Evolutionary conservation across 768 basidiomycete species (phyloP), one percentile per base, ranked within the genome.

Genomic region (Leucosporidium yakuticum): DNA sequence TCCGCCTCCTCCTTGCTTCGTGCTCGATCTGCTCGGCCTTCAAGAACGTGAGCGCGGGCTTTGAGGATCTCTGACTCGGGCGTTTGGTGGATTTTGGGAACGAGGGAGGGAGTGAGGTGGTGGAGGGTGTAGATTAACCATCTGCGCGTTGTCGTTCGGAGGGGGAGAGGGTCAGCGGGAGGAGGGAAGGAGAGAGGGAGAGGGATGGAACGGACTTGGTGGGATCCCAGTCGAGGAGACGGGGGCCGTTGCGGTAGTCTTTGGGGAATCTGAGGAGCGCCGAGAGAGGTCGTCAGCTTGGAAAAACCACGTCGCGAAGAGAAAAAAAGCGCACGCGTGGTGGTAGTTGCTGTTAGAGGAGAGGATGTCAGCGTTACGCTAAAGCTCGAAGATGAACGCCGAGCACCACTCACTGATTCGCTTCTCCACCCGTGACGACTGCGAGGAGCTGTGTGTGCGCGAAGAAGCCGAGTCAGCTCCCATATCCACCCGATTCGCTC

Each of bases 211-310:
- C 60, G 29, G 4, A 61, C 60, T 89, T 90, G 2, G 87, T 87
- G 0, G 89, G 88, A 77, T 91, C 88, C 88, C 88, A 91, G 71
- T 87, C 87, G 31, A 80, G 77, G 11, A 67, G 57, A 25, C 83
- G 81, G 15, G 85, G 86, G 0, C 85, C 87, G 25, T 88, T 87
- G 31, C 88, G 84, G 78, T 85, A 90, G 77, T 91, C 88, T 65
- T 86, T 84, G 15, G 89, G 89, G 74, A 89, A 90, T 7, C 39
- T 44, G 39, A 44, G 39, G 39, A 15, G 39, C 14, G 34, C 6
- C 5, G 12, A n/a, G n/a, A n/a, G n/a, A n/a, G n/a, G n/a, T n/a
- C n/a, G n/a, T n/a, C n/a, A n/a, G n/a, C n/a, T n/a, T n/a, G n/a
- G n/a, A n/a, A n/a, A n/a, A n/a, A n/a, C n/a, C n/a, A n/a, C n/a